Evolutionary conservation across 2,329 filamentous ascomycete genomes (phyloP).

Genomic region (Botryotinia narcissicola): DNA sequence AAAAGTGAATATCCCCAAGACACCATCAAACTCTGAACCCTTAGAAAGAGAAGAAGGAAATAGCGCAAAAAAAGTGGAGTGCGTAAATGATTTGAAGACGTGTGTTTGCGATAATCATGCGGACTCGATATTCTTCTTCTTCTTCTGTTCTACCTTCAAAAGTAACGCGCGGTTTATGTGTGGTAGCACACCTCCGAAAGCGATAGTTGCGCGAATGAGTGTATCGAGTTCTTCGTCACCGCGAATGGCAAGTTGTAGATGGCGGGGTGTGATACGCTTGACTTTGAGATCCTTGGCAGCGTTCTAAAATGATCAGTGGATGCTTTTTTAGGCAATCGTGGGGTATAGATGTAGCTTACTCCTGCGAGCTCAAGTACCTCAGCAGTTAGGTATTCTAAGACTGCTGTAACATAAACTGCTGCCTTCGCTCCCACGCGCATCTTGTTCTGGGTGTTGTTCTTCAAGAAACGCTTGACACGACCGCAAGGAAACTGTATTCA

Average conservation of each 20-base stretch:
- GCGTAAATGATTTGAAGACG: constrained; percentile 5
- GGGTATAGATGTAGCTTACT: constrained; percentile 50
- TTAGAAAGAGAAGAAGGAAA: constrained; percentile 15
- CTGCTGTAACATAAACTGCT: constrained; percentile 95
- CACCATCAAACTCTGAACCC: constrained; percentile 20
- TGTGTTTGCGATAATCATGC: constrained; percentile 32
- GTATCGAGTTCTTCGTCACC: constrained; percentile 98
- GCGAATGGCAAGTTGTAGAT: constrained; percentile 95
- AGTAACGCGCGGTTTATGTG: constrained; percentile 98
- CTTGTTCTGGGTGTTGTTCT: constrained; percentile 99
- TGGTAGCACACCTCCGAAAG: constrained; percentile 95
- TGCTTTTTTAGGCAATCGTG: constrained; percentile 14
- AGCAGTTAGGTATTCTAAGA: constrained; percentile 95
- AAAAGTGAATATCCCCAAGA: constrained; percentile 18
- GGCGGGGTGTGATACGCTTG: constrained; percentile 98
- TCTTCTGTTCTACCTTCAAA: constrained; percentile 96
- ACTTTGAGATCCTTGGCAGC: constrained; percentile 99
- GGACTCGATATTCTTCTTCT: constrained; percentile 61
- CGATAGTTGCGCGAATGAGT: constrained; percentile 94
- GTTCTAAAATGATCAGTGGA: constrained; percentile 54
- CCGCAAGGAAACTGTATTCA: constrained; percentile 85
- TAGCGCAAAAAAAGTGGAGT: constrained; percentile 9
- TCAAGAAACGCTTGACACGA: constrained; percentile 99
- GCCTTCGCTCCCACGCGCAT: constrained; percentile 99
- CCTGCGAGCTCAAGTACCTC: constrained; percentile 97